Base-by-base conservation (phyloP, 139 green algal species). In the Ostreobium quekettii region DNA sequence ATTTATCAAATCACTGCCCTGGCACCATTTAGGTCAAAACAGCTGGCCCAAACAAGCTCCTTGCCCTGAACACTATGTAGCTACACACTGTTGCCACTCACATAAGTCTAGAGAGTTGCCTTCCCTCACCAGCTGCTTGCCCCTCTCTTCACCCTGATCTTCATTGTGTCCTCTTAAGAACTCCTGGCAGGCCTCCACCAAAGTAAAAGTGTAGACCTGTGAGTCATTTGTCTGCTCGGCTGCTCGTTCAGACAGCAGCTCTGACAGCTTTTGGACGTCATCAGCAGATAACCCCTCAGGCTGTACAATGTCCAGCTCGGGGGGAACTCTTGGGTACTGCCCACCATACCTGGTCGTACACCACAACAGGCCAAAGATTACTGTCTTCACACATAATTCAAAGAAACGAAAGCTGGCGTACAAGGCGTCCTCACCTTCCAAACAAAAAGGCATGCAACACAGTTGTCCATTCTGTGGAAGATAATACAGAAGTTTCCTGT, bases 121-220 rank as follows among this genome's bases (percentile, higher is more conserved):
- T n/a, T n/a, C n/a, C 60, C 29, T 24, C 48, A 32, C 46, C 38
- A 22, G 73, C 67, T 47, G 64, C 56, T 38, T 65, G 65, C 64
- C 33, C 58, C 65, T 33, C 31, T 24, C 47, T 29, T 38, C 22
- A 3, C 15, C 47, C 2, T 65, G 60, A 37, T 67, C 67, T 38
- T 66, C 71, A 67, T 90, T 89, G 64, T 73, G 76, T 33, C 78
- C 49, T 29, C 72, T 72, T 47, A 90, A 71, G 28, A 78, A 79
- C 46, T 88, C 82, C 48, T 84, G 74, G 7, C 46, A 62, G 19
- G 42, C 24, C 1, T 81, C 74, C 30, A 90, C 76, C 0, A 93
- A 59, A 59, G 86, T 74, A 61, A 93, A 93, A 33, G 77, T 78
- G 67, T 79, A 89, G 2, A 93, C 71, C 36, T 82, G 67, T 22